Evolutionary conservation across 352 stramenopile species (phyloP).

Genomic region (Phytophthora syringae): DNA sequence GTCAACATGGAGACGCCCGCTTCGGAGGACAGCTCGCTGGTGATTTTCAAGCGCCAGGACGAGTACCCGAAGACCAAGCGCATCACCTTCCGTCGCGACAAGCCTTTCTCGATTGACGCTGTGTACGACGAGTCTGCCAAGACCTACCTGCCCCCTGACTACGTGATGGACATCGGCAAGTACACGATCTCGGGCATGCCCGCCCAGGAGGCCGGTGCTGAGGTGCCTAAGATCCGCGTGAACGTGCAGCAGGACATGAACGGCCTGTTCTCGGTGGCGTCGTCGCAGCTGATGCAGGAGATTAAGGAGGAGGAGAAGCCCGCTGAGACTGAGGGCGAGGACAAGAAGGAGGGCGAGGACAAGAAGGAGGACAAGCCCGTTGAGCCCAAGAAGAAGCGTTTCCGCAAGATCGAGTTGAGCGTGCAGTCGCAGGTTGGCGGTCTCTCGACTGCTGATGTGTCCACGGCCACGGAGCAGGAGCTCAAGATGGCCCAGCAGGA

Average conservation of each 20-base stretch:
- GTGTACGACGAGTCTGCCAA: slow-evolving; percentile 89
- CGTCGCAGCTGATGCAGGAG: slow-evolving; percentile 98
- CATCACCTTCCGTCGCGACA: slow-evolving; percentile 94
- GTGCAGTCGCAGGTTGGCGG: slow-evolving; percentile 70
- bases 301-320: slow-evolving; percentile 90
- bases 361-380: slow-evolving; percentile 80
- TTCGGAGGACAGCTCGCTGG: slow-evolving; percentile 78
- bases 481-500: slow-evolving; percentile 96
- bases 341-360: slow-evolving; percentile 62
- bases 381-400: slow-evolving; percentile 95
- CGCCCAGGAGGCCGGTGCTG: slow-evolving; percentile 62
- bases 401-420: slow-evolving; percentile 90
- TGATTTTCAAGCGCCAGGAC: slow-evolving; percentile 96
- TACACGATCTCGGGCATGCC: slow-evolving; percentile 94
- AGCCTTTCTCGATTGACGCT: slow-evolving; percentile 93
- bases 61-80: slow-evolving; percentile 98
- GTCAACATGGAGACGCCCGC: slow-evolving; percentile 73
- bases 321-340: slow-evolving; percentile 59
- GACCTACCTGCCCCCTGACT: slow-evolving; percentile 70
- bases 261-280: slow-evolving; percentile 95
- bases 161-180: slow-evolving; percentile 86
- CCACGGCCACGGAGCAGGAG: slow-evolving; percentile 88
- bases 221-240: slow-evolving; percentile 94
- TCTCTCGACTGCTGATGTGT: slow-evolving; percentile 64
- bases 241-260: slow-evolving; percentile 98